Evolutionary conservation across 441 rosid species (phyloP).

Genomic region (Monsonia emarginata): DNA sequence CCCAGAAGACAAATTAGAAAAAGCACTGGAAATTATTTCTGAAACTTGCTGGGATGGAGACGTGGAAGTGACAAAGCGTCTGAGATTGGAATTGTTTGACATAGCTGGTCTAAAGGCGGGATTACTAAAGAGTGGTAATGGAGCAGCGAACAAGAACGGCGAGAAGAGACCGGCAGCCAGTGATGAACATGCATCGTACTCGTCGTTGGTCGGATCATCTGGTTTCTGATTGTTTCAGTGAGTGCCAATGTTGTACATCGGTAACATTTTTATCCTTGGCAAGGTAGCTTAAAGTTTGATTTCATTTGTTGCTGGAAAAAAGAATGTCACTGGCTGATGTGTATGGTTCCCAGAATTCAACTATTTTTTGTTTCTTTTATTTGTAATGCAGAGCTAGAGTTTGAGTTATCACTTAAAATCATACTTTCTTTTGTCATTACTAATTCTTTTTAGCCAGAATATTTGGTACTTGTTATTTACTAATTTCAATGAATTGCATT

Average conservation of each 20-base stretch:
- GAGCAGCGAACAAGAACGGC: slow-evolving; percentile 16
- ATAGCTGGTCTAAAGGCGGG: slow-evolving; percentile 46
- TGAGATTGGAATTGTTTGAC: slow-evolving; percentile 40
- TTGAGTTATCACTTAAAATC: too few species aligned
- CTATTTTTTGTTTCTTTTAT: too few species aligned
- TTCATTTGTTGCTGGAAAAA: too few species aligned
- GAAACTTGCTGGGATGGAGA: slow-evolving; percentile 82
- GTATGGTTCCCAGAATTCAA: too few species aligned
- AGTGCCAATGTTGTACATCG: neutral
- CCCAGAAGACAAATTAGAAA: slow-evolving; percentile 50
- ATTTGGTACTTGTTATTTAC: too few species aligned
- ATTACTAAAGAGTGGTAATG: slow-evolving; percentile 20
- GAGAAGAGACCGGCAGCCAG: slow-evolving; percentile 19
- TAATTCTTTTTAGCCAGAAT: too few species aligned
- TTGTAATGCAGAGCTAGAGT: too few species aligned
- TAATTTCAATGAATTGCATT: too few species aligned
- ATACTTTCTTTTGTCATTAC: too few species aligned
- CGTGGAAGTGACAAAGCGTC: slow-evolving; percentile 37
- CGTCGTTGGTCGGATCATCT: slow-evolving; percentile 72
- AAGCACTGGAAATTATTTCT: slow-evolving; percentile 48
- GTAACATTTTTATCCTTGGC: neutral
- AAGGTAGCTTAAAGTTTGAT: too few species aligned
- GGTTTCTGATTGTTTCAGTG: slow-evolving; percentile 42
- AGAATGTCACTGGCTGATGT: too few species aligned
- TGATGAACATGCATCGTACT: slow-evolving; percentile 85